Base-by-base conservation (phyloP, 2,329 filamentous ascomycete species). In the Stagonosporopsis rhizophila region DNA sequence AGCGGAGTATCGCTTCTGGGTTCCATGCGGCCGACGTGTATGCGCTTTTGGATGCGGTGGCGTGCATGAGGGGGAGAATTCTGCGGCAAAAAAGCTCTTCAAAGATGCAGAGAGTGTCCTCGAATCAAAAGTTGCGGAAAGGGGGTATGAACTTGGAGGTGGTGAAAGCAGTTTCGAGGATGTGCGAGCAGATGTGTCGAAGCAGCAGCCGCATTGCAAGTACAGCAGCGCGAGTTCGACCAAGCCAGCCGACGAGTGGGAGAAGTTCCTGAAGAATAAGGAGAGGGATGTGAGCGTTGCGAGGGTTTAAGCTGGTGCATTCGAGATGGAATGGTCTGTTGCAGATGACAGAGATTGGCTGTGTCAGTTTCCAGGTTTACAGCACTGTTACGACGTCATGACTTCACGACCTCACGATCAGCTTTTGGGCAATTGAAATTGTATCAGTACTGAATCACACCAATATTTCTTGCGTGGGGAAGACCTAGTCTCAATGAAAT, bases 1-100 rank as follows among this genome's bases (percentile, higher is more conserved):
- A 4, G 73, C 71, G 7, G 73, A 75, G 42, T 75, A 75, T 52
- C 55, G 71, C 23, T 76, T 76, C 52, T 76, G 74, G 74, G 62
- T 67, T 9, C 71, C 69, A 0, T 76, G 74, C 47, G 71, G 72
- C 2, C 61, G 62, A 3, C 57, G 65, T 27, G 34, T 30, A 1
- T 76, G 74, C 56, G 67, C 60, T 1, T 72, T 75, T 61, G 73
- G 74, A 1, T 76, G 74, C 56, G 69, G 69, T 4, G 58, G 54
- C 3, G 62, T 34, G 8, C 37, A 64, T 19, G 61, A 65, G 25
- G 74, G 74, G 2, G 73, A 76, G 60, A 44, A 38, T 19, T 56
- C 57, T 19, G 73, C 73, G 34, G 69, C 69, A n/a, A 69, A 60
- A 61, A 61, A 67, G 38, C 54, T 76, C 35, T 76, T 76, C 44